Evolutionary conservation across 805 yeast species (phyloP).

Genomic region (Starmerella vitae): DNA sequence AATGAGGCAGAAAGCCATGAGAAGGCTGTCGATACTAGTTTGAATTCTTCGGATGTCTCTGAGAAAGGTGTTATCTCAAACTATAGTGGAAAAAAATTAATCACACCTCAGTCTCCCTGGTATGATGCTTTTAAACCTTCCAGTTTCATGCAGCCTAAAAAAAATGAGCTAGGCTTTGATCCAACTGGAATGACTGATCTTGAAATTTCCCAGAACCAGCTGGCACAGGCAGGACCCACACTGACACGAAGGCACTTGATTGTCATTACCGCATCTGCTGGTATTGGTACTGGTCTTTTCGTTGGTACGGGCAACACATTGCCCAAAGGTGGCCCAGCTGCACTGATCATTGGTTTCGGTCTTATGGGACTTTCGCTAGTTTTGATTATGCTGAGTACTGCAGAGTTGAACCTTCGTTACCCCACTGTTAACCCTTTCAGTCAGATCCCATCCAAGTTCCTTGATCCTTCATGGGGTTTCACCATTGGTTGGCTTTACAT

Average conservation of each 20-base stretch:
- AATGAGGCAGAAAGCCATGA: background rate
- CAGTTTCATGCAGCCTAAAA: constrained; percentile 33
- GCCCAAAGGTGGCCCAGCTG: constrained; percentile 51
- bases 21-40: background rate
- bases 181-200: constrained; percentile 13
- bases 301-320: constrained; percentile 66
- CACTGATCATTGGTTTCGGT: constrained; percentile 46
- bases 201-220: constrained; percentile 33
- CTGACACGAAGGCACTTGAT: constrained; percentile 37
- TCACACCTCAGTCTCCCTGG: constrained; percentile 15
- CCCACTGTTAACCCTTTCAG: constrained; percentile 57
- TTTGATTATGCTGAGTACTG: constrained; percentile 53
- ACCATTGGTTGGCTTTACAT: constrained; percentile 54
- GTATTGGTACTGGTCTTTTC: constrained; percentile 66
- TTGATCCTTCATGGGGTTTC: constrained; percentile 54
- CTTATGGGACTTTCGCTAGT: constrained; percentile 60
- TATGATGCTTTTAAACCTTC: constrained; percentile 12
- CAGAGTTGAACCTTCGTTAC: constrained; percentile 54
- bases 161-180: constrained; percentile 24
- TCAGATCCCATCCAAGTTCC: constrained; percentile 49
- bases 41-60: background rate
- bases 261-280: constrained; percentile 72
- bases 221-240: constrained; percentile 33
- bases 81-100: background rate
- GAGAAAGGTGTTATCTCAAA: background rate